Evolutionary conservation across 2,329 filamentous ascomycete genomes (phyloP), one percentile per base, ranked within the genome.

Genomic region (Exophiala spinifera): DNA sequence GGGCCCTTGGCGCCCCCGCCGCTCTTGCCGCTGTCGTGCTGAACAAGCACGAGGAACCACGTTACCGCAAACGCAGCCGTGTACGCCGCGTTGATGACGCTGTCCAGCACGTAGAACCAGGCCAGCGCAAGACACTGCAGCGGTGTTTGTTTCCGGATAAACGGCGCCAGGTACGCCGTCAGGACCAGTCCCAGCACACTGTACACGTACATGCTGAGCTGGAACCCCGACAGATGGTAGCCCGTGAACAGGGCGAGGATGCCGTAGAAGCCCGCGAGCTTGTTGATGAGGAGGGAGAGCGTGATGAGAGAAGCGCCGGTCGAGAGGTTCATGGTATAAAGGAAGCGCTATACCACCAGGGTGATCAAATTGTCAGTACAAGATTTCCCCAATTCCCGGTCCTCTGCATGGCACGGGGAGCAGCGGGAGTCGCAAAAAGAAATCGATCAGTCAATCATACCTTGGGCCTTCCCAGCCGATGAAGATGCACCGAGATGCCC

Each of bases 181-280:
- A 87, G 73, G 60, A 79, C 76, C 60, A 96, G 83, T 23, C 88
- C 81, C 59, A 82, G 64, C 57, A 94, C 79, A 21, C 88, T 94
- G 79, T 95, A 95, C 46, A 95, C 79, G 78, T 96, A 96, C 79
- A 95, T 94, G 54, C 87, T 88, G 53, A 96, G 80, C 72, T 96
- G 92, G 20, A 94, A 80, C 25, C 85, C 79, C 50, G 89, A 91
- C 59, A 96, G 83, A 63, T 86, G 79, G 72, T 89, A 91, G 68
- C 92, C 92, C 20, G 91, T 95, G 61, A 96, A 78, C 63, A 96
- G 82, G 55, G 91, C 91, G 63, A 96, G 85, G 40, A 96, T 79
- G 61, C 91, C 91, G 72, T 95, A 96, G 63, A 96, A 79, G 54
- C 91, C 91, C 46, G 89, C 92, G 63, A 91, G 83, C 73, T 96